Conservation (phyloP, 176 grass and related monocot species). For the Cocos nucifera region DNA sequence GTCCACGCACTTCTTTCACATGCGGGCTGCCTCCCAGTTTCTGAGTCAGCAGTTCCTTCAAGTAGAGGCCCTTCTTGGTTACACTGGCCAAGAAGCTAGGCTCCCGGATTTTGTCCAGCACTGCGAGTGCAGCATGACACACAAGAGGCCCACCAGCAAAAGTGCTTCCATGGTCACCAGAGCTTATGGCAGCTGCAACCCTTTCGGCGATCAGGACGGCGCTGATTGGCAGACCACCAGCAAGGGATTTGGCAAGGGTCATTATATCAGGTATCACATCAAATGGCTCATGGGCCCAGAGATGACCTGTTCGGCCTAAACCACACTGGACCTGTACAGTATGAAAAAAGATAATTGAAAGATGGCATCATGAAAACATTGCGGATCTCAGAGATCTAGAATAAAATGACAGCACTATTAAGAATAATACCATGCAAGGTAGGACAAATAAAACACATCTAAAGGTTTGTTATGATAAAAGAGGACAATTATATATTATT, state of each 20-base stretch:
- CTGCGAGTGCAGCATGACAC: constrained; percentile 48
- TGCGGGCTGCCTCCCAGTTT: constrained; percentile 50
- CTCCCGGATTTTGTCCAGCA: constrained; percentile 59
- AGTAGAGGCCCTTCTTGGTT: constrained; percentile 44
- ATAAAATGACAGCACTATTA: not conserved
- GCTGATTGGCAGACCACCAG: constrained; percentile 60
- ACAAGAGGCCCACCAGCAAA: constrained; percentile 52
- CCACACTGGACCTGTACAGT: constrained; percentile 62
- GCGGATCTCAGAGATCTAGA: not conserved
- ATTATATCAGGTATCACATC: constrained; percentile 63
- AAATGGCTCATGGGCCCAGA: constrained; percentile 69
- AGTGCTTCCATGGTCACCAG: constrained; percentile 76
- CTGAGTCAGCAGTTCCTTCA: constrained; percentile 51
- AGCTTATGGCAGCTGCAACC: constrained; percentile 50
- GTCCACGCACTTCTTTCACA: constrained; percentile 58
- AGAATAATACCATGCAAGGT: too few species aligned
- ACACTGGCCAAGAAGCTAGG: constrained; percentile 57
- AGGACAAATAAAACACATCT: too few species aligned
- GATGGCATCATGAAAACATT: too few species aligned
- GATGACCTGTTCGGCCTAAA: constrained; percentile 62
- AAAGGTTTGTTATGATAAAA: too few species aligned
- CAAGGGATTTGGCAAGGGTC: constrained; percentile 82
- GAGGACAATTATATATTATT: too few species aligned
- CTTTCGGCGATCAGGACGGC: constrained; percentile 28
- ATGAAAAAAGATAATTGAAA: not conserved